These are phyloP conservation scores for Sporothrix brasiliensis DNA, from an alignment of 2,329 filamentous ascomycete species.

Conservation along the genomic window DNA sequence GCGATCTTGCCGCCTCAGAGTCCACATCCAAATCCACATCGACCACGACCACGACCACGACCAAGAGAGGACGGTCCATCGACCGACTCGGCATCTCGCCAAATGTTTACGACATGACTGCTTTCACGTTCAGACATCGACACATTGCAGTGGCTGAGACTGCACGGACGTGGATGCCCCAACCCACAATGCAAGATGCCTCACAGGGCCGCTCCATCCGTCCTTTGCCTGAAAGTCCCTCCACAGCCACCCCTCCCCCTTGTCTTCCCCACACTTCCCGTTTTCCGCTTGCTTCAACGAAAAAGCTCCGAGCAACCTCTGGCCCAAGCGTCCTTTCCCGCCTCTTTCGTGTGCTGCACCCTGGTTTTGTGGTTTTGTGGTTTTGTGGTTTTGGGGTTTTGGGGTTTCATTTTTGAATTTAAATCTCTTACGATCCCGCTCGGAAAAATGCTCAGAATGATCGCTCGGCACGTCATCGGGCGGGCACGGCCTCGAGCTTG, in stretches of 20 bases:
- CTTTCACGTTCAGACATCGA: too few relatives aligned
- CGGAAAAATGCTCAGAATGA: background rate
- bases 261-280: slow-evolving; percentile 10
- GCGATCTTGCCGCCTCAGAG: background rate
- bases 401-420: background rate
- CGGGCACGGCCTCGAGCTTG: background rate
- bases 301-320: background rate
- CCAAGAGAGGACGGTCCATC: background rate
- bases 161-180: too few relatives aligned
- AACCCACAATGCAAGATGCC: too few relatives aligned
- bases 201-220: too few relatives aligned
- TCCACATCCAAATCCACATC: background rate
- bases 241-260: background rate
- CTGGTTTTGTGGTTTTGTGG: background rate
- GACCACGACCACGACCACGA: background rate
- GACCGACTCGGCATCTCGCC: too few relatives aligned
- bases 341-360: background rate
- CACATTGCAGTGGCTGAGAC: too few relatives aligned
- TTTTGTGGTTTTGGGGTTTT: background rate
- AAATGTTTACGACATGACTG: too few relatives aligned
- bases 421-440: background rate
- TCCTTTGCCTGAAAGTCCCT: too few relatives aligned
- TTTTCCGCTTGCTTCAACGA: background rate
- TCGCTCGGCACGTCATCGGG: slow-evolving; percentile 11
- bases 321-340: slow-evolving; percentile 10